These are phyloP conservation scores for Sporobolus alterniflorus DNA, from an alignment of 202 grass and related monocot genomes.

Conservation along the genomic window DNA sequence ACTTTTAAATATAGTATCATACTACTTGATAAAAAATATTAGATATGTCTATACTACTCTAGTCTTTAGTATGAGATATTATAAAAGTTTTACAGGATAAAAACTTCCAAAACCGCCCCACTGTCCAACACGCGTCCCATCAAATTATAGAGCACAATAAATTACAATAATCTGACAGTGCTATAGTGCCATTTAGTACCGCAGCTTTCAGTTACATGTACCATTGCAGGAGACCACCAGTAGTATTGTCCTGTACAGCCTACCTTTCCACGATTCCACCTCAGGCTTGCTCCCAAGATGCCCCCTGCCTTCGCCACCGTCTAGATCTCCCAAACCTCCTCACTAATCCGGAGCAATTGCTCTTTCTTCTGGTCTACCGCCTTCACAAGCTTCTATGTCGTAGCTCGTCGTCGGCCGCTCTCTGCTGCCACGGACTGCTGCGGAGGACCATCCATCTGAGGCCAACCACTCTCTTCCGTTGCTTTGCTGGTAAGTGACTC, in stretches of 20 bases:
- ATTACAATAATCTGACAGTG: background rate
- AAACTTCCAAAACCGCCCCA: background rate
- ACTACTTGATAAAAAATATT: too few relatives aligned
- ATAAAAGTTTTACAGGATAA: too few relatives aligned
- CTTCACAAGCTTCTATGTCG: background rate
- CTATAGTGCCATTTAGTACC: background rate
- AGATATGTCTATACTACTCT: too few relatives aligned
- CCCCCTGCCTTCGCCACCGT: background rate
- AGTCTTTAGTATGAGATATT: too few relatives aligned
- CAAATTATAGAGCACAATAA: background rate
- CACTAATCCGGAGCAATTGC: background rate
- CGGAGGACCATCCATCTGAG: background rate
- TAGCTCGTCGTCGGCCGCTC: background rate
- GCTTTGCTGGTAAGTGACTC: background rate
- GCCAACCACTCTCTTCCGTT: background rate
- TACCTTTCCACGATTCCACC: conserved; percentile 19
- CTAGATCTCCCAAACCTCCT: background rate
- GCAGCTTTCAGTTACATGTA: too few relatives aligned
- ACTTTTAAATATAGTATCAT: too few relatives aligned
- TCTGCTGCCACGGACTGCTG: background rate
- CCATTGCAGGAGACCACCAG: too few relatives aligned
- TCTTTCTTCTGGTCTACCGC: background rate
- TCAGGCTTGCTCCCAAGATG: conserved; percentile 11
- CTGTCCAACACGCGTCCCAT: too few relatives aligned
- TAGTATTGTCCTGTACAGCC: background rate